Evolutionary conservation across 257 asterid genomes (phyloP), one percentile per base, ranked within the genome.

Genomic region (Buddleja alternifolia): DNA sequence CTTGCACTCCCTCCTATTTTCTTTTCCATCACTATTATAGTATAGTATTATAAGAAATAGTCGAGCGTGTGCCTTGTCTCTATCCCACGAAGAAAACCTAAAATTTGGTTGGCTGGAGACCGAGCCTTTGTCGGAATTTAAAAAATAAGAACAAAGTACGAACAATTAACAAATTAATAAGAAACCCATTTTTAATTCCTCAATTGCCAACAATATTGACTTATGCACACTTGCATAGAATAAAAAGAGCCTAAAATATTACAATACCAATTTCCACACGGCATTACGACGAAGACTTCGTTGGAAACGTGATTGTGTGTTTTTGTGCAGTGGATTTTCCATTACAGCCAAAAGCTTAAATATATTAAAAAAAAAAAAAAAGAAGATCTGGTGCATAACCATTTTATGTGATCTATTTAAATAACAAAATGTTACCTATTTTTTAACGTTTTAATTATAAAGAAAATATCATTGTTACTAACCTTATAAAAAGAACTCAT

Each of bases 231-330:
- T 44, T 6, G 3, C 39, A 5, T 9, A 12, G 24, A 57, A 20
- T 59, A 3, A 46, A 56, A 50, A 39, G 63, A 74, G 70, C 21
- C 59, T 72, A 29, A 34, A 19, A 10, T 50, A 52, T 25, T 60
- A 17, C 15, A 6, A 45, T 58, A 74, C 10, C 11, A 24, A 59
- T 42, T 60, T 36, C 64, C 74, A 60, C 79, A 68, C 79, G 69
- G 61, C 55, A 56, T 11, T 44, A 39, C 46, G 15, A 72, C 54
- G 40, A 60, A 12, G 65, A 63, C 76, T 53, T 46, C 12, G 44
- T 70, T 14, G 44, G n/a, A 29, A 29, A 41, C 1, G 12, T 4
- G 5, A 15, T 5, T 15, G 52, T 55, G 73, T 10, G 45, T 54
- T 67, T 53, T 17, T 20, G 42, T 50, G 60, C 41, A 4, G 29